A percentile compares a stretch with the other conserved stretches of the same genome.
Conservation (phyloP, 164 flowering plant genomes). For the Nelumbo lutea region DNA sequence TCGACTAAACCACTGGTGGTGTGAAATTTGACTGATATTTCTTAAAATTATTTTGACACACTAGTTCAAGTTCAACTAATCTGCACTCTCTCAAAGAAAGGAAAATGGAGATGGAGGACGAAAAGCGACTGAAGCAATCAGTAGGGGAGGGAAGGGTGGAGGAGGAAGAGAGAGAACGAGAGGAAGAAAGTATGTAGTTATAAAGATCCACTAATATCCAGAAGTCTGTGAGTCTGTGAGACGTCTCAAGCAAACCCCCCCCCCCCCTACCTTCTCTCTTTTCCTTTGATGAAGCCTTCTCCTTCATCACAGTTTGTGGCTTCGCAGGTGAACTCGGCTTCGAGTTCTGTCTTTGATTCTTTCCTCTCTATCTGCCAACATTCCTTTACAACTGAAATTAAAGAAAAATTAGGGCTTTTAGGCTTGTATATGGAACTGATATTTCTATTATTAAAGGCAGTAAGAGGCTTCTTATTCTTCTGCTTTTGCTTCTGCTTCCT, state of each 20-base stretch:
- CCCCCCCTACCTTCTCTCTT: slow-evolving; percentile 56
- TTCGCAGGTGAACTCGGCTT: slow-evolving; percentile 12
- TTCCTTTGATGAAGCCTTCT: slow-evolving; percentile 79
- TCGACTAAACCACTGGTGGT: too few relatives aligned
- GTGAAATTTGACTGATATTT: too few relatives aligned
- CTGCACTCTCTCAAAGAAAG: not conserved
- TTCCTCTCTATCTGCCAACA: not conserved
- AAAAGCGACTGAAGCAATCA: not conserved
- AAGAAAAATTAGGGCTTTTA: slow-evolving; percentile 2
- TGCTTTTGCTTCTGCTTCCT: slow-evolving; percentile 14
- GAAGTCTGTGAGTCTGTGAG: slow-evolving; percentile 34
- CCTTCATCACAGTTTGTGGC: slow-evolving; percentile 21
- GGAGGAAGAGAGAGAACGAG: slow-evolving; percentile 7
- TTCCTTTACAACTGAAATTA: not conserved
- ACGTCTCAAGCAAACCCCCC: slow-evolving; percentile 40
- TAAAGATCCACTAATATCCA: slow-evolving; percentile 58
- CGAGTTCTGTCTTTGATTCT: slow-evolving; percentile 23
- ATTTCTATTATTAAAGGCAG: slow-evolving; percentile 22
- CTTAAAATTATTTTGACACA: too few relatives aligned
- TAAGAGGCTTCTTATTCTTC: slow-evolving; percentile 25
- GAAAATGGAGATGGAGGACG: not conserved
- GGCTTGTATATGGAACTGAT: not conserved
- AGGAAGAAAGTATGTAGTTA: slow-evolving; percentile 31
- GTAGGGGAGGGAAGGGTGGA: slow-evolving; percentile 2
- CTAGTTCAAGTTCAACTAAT: too few relatives aligned